Evolutionary conservation across 805 yeast species (phyloP), one percentile per base, ranked within the genome.

Genomic region (Candida odintsovae): DNA sequence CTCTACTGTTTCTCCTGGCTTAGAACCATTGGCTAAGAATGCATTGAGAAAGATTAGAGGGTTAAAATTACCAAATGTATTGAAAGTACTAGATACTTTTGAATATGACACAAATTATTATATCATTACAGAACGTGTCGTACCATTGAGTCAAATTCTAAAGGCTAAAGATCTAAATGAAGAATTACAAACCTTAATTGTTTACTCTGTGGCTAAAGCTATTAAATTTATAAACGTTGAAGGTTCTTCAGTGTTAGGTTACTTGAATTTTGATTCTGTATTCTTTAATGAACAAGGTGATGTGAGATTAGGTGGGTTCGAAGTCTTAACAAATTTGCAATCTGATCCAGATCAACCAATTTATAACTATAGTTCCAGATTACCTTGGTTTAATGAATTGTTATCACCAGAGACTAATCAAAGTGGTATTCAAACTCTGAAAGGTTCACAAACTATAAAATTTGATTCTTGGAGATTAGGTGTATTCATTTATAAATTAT

Each of bases 301-400:
- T 58, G 88, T 96, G 92, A 83, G 80, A 49, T 61, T 90, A 23
- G 85, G 86, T 48, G 96, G 96, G 1, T 80, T 90, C 56, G 97
- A 90, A 63, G 63, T 83, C 1, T 65, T 80, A 31, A 73, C 83
- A 2, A 75, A 70, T 45, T 60, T 75, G 38, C 67, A 75, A 43
- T 55, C 62, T 6, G 64, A 55, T 36, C 58, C 56, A 2, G 56
- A 57, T n/a, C 59, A 55, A 18, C 51, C 63, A 5, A 11, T 64
- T 2, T 75, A 70, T 51, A 61, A 73, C 33, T 59, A 61, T 38
- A 71, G 65, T 4, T 54, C 61, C 13, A 51, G 59, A 13, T 50
- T 65, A 25, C 70, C 71, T 1, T 66, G 64, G 5, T 59, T 65
- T 28, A 52, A 52, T 6, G 56, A 56, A n/a, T 50, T 60, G 39